These are phyloP conservation scores for Cercospora sp. DNA, from an alignment of 2,329 filamentous ascomycete genomes.

Conservation along the genomic window DNA sequence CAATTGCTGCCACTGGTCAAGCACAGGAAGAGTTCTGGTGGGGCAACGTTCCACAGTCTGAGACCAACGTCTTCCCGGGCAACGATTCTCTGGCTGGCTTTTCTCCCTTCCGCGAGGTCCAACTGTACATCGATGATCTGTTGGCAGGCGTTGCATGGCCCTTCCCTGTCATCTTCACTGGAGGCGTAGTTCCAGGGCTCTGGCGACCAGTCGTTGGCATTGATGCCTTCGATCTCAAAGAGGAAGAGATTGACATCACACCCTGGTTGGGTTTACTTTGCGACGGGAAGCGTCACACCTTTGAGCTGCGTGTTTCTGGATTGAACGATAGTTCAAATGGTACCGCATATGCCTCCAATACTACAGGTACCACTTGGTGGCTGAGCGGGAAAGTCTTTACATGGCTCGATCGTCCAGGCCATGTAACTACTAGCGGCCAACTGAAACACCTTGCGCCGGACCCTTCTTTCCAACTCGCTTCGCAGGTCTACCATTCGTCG, in stretches of 20 bases:
- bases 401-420: constrained; percentile 61
- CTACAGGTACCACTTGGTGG: constrained; percentile 69
- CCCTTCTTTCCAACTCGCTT: constrained; percentile 56
- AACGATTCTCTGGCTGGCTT: constrained; percentile 61
- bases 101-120: constrained; percentile 76
- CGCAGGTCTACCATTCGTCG: constrained; percentile 47
- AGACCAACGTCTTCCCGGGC: constrained; percentile 58
- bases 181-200: constrained; percentile 72
- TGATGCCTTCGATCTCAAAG: constrained; percentile 74
- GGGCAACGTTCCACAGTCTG: constrained; percentile 69
- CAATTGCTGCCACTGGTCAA: constrained; percentile 77
- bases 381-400: constrained; percentile 78
- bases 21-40: constrained; percentile 67
- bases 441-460: constrained; percentile 39
- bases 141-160: constrained; percentile 78
- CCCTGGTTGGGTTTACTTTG: constrained; percentile 71
- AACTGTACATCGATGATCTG: constrained; percentile 70
- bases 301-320: constrained; percentile 67
- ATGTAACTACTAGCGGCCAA: constrained; percentile 54
- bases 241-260: constrained; percentile 80
- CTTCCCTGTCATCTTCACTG: constrained; percentile 79
- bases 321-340: constrained; percentile 59
- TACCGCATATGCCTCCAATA: constrained; percentile 53
- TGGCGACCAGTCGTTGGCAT: constrained; percentile 78
- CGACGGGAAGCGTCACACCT: constrained; percentile 65